Conservation (phyloP, 139 green algal species). For the Tetratostichococcus sp. region DNA sequence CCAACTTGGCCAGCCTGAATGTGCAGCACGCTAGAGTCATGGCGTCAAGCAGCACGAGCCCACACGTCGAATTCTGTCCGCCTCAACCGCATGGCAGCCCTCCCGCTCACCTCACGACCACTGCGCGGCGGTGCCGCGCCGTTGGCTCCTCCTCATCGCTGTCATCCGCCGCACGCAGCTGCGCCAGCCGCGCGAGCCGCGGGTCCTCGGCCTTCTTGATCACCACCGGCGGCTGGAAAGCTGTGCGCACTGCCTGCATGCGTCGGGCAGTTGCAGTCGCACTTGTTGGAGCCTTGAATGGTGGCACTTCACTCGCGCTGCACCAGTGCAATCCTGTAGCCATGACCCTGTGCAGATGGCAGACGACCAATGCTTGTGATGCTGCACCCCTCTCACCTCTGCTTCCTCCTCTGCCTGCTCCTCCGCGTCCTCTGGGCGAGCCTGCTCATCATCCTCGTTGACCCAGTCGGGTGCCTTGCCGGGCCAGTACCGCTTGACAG, state of each 20-base stretch:
- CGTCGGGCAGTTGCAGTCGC: neutral
- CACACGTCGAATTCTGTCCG: too few relatives aligned
- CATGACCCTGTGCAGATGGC: too few relatives aligned
- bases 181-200: constrained; percentile 47
- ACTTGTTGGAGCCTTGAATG: too few relatives aligned
- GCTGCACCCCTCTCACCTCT: neutral
- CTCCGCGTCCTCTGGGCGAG: constrained; percentile 22
- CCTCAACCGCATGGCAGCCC: too few relatives aligned
- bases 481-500: constrained; percentile 82
- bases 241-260: constrained; percentile 36
- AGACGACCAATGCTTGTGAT: too few relatives aligned
- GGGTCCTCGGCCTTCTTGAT: constrained; percentile 59
- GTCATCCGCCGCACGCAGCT: constrained; percentile 14
- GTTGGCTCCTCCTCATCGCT: constrained; percentile 24
- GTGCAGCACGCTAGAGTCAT: too few relatives aligned
- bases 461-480: constrained; percentile 81
- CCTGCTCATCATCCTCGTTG: constrained; percentile 30
- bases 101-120: neutral
- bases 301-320: too few relatives aligned
- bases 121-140: constrained; percentile 16
- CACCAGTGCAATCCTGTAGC: too few relatives aligned
- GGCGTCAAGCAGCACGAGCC: too few relatives aligned
- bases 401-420: constrained; percentile 24
- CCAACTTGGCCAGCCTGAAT: too few relatives aligned
- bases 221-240: constrained; percentile 58